A percentile compares a stretch with the other conserved stretches of the same genome.
phyloP scores from a whole-genome alignment of 257 asterid species.

The Nicotiana knightiana region DNA sequence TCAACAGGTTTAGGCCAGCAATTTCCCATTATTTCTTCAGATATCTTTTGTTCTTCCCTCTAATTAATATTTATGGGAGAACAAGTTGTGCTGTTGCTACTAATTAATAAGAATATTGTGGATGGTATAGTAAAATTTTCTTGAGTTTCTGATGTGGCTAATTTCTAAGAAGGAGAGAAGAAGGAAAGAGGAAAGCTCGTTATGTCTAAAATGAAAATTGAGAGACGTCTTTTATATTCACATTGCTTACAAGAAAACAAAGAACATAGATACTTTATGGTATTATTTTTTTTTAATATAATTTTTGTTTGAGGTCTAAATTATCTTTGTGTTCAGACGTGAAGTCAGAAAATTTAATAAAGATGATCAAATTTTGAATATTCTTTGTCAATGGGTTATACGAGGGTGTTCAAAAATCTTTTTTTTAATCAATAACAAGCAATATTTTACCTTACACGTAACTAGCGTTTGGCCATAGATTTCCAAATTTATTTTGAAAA shows the following conservation, averaged over 20 bases:
- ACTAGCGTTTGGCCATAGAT: no score
- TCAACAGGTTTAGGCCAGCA: conserved; percentile 40
- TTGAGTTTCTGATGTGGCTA: not conserved
- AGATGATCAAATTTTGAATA: no score
- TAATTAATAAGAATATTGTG: not conserved
- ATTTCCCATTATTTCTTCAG: conserved; percentile 27
- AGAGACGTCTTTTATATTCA: not conserved
- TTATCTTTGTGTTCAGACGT: no score
- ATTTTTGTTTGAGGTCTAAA: no score
- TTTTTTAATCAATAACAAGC: no score
- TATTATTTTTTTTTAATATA: not conserved
- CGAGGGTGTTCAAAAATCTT: no score
- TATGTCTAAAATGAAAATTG: not conserved
- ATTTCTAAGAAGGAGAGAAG: conserved; percentile 19
- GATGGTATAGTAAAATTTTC: not conserved
- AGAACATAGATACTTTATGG: not conserved
- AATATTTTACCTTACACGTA: no score
- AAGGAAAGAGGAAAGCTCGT: not conserved
- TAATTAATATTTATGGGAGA: not conserved
- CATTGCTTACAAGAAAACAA: not conserved
- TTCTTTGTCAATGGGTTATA: no score
- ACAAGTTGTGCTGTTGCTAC: not conserved
- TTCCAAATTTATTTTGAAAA: no score
- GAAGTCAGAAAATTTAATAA: no score
- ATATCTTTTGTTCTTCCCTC: no score